A percentile compares a stretch with the other conserved stretches of the same genome.
Conservation (phyloP, 1,284 basidiomycete genomes). For the Ganoderma resinaceum region DNA sequence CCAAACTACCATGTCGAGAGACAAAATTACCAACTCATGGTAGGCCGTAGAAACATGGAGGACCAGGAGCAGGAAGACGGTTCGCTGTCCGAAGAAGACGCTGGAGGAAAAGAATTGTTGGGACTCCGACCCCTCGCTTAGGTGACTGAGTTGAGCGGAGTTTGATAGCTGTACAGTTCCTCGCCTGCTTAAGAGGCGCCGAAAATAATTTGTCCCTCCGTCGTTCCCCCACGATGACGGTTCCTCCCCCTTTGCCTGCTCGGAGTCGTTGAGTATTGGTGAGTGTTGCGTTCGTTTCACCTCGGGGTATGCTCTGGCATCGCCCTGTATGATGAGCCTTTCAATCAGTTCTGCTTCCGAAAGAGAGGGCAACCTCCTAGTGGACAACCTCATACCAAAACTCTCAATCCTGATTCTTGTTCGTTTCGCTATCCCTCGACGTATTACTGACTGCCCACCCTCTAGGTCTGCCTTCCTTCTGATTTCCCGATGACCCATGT, state of each 20-base stretch:
- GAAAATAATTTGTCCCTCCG: neutral
- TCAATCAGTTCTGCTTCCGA: constrained; percentile 86
- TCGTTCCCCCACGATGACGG: neutral
- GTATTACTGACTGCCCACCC: constrained; percentile 14
- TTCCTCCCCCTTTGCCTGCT: constrained; percentile 1
- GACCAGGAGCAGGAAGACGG: neutral
- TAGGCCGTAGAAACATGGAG: neutral
- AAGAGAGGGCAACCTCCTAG: constrained; percentile 70
- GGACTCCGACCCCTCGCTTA: neutral
- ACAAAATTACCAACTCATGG: neutral
- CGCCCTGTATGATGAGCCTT: constrained; percentile 59
- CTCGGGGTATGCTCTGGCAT: neutral
- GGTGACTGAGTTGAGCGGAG: constrained; percentile 33
- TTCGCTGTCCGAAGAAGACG: neutral
- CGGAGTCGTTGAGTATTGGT: constrained; percentile 35
- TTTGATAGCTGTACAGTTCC: constrained; percentile 41
- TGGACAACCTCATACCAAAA: constrained; percentile 74
- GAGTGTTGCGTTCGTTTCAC: constrained; percentile 24
- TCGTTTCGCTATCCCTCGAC: constrained; percentile 16
- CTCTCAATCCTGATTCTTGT: constrained; percentile 47
- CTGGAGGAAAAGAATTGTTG: neutral
- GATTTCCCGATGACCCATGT: neutral
- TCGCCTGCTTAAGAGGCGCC: constrained; percentile 28
- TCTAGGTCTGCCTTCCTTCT: constrained; percentile 7
- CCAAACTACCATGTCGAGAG: constrained; percentile 10